Conservation (phyloP, 163 green algal species). For the Dunaliella salina region DNA sequence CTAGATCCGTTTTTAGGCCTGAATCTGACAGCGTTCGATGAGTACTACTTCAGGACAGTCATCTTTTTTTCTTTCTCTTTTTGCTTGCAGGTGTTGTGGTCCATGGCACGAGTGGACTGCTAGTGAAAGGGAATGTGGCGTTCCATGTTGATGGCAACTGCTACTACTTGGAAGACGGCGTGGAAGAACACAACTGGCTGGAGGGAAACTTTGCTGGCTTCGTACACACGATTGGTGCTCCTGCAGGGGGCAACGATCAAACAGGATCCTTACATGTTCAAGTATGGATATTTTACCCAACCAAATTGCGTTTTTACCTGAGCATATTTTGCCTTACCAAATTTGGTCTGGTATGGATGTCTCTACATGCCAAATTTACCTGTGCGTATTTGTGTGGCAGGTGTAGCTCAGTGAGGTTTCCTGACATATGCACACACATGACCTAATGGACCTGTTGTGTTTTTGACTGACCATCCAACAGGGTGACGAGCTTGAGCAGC, state of each 20-base stretch:
- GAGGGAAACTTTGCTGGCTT: slow-evolving; percentile 60
- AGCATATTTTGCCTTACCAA: too few relatives aligned
- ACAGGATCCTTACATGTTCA: slow-evolving; percentile 26
- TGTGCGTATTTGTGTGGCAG: not conserved
- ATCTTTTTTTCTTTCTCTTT: not conserved
- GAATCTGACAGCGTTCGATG: too few relatives aligned
- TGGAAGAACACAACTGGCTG: slow-evolving; percentile 51
- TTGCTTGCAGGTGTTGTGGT: slow-evolving; percentile 23
- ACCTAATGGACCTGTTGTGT: too few relatives aligned
- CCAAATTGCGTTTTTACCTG: too few relatives aligned
- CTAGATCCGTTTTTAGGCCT: too few relatives aligned
- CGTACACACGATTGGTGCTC: slow-evolving; percentile 50
- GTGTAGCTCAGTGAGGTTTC: too few relatives aligned
- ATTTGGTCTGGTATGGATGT: too few relatives aligned
- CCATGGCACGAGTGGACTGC: slow-evolving; percentile 38
- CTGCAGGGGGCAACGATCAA: slow-evolving; percentile 26
- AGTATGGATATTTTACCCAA: not conserved
- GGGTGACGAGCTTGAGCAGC: slow-evolving; percentile 31
- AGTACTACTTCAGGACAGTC: too few relatives aligned
- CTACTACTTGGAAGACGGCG: slow-evolving; percentile 53
- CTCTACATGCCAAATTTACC: not conserved
- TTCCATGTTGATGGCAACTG: slow-evolving; percentile 45
- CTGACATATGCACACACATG: too few relatives aligned
- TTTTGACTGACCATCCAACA: not conserved
- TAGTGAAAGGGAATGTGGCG: slow-evolving; percentile 34